A percentile compares a stretch with the other conserved stretches of the same genome.
Evolutionary conservation across 2,329 filamentous ascomycete species (phyloP).

Genomic region (Didymosphaeria variabile): DNA sequence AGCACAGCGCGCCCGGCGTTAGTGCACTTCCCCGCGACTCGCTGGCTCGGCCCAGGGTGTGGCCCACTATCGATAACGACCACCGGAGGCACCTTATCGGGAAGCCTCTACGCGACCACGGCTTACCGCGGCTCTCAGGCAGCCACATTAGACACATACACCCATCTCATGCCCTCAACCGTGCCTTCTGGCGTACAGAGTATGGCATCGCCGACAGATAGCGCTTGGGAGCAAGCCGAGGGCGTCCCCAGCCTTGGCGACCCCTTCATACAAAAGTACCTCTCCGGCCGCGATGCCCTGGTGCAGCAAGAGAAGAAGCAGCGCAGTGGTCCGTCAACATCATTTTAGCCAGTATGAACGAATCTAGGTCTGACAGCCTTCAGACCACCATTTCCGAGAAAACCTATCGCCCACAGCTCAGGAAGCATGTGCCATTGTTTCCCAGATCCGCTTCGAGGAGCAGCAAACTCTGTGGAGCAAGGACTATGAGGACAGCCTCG

Average conservation of each 20-base stretch:
- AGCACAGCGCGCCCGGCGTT: conserved; percentile 12
- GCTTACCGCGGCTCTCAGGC: neutral
- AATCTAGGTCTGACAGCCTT: conserved; percentile 35
- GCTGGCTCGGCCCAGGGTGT: too few species aligned
- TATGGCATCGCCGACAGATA: conserved; percentile 43
- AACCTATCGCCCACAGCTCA: conserved; percentile 80
- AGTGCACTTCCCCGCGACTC: conserved; percentile 6
- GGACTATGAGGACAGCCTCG: conserved; percentile 74
- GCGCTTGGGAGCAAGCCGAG: conserved; percentile 52
- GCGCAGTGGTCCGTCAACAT: conserved; percentile 72
- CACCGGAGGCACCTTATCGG: neutral
- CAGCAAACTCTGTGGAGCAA: conserved; percentile 78
- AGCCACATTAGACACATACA: neutral
- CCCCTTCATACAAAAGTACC: conserved; percentile 83
- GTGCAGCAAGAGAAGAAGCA: conserved; percentile 83
- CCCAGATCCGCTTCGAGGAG: conserved; percentile 80
- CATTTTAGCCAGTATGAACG: conserved; percentile 2
- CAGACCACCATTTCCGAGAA: conserved; percentile 75
- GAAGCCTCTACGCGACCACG: conserved; percentile 10
- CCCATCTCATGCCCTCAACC: neutral
- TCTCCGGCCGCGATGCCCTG: conserved; percentile 77
- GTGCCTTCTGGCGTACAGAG: neutral
- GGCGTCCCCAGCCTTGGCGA: conserved; percentile 63
- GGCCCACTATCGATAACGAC: neutral
- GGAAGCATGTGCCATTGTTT: conserved; percentile 81